phyloP scores from a whole-genome alignment of 345 rosid species.

The Syzygium oleosum region DNA sequence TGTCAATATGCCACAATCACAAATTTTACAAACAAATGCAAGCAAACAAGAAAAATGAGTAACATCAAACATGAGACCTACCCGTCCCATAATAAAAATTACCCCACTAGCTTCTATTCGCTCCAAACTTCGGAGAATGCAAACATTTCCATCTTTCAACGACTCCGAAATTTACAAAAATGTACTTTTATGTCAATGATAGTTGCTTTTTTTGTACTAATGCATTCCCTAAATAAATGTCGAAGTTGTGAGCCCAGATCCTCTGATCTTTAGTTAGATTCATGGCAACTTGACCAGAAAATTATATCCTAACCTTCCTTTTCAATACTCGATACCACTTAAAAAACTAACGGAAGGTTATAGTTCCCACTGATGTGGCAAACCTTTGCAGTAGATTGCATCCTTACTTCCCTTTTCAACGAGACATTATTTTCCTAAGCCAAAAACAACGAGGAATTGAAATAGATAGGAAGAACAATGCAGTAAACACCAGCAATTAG shows the following conservation, averaged over 20 bases:
- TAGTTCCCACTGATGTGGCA: not conserved
- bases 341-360: not conserved
- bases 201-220: not conserved
- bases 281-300: not conserved
- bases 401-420: not conserved
- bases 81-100: not conserved
- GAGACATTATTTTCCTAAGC: not conserved
- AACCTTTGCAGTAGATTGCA: not conserved
- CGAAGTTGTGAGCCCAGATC: not conserved
- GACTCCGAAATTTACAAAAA: conserved; percentile 17
- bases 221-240: not conserved
- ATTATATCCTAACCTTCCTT: not conserved
- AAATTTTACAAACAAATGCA: not conserved
- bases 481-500: not conserved
- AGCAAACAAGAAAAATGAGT: not conserved
- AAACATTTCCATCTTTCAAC: not conserved
- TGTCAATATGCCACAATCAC: not conserved
- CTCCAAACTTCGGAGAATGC: not conserved
- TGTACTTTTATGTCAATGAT: not conserved
- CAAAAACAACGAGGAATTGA: not conserved
- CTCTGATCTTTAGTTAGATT: not conserved
- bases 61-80: not conserved
- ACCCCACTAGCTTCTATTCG: not conserved
- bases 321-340: not conserved
- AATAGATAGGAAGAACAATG: not conserved